Evolutionary conservation across 2,329 filamentous ascomycete species (phyloP).

Genomic region (Colletotrichum orbiculare): DNA sequence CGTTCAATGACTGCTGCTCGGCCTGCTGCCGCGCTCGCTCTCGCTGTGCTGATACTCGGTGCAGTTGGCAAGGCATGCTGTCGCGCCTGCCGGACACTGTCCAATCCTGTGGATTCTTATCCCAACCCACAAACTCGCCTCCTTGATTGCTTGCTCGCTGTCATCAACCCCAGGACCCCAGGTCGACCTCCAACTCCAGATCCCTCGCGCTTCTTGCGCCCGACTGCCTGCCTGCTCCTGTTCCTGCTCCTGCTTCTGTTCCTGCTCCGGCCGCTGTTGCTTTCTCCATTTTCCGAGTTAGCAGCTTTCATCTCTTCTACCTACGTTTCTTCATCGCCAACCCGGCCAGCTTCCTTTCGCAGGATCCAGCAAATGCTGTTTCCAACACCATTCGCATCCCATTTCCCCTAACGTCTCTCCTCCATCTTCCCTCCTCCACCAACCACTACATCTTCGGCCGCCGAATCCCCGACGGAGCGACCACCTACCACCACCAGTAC

Average conservation of each 20-base stretch:
- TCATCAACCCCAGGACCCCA: slow-evolving; percentile 43
- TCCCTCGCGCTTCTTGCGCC: slow-evolving; percentile 14
- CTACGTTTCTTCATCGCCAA: slow-evolving; percentile 19
- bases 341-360: slow-evolving; percentile 17
- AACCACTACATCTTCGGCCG: slow-evolving; percentile 30
- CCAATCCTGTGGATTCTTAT: slow-evolving; percentile 27
- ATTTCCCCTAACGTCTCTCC: slow-evolving; percentile 29
- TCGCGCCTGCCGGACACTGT: slow-evolving; percentile 3
- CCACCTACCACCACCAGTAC: slow-evolving; percentile 25
- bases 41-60: not conserved
- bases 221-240: not conserved
- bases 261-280: slow-evolving; percentile 24
- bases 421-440: slow-evolving; percentile 25
- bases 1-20: no score
- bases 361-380: slow-evolving; percentile 34
- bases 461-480: slow-evolving; percentile 32
- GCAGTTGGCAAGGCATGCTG: not conserved
- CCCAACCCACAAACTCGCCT: slow-evolving; percentile 35
- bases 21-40: not conserved
- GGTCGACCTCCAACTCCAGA: slow-evolving; percentile 27
- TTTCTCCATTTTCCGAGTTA: slow-evolving; percentile 8
- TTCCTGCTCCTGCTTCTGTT: no score
- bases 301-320: slow-evolving; percentile 8
- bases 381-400: slow-evolving; percentile 23
- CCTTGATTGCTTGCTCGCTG: slow-evolving; percentile 33